Base-by-base conservation (phyloP, 208 protist genomes). In the Jaenimonas drosophilae region DNA sequence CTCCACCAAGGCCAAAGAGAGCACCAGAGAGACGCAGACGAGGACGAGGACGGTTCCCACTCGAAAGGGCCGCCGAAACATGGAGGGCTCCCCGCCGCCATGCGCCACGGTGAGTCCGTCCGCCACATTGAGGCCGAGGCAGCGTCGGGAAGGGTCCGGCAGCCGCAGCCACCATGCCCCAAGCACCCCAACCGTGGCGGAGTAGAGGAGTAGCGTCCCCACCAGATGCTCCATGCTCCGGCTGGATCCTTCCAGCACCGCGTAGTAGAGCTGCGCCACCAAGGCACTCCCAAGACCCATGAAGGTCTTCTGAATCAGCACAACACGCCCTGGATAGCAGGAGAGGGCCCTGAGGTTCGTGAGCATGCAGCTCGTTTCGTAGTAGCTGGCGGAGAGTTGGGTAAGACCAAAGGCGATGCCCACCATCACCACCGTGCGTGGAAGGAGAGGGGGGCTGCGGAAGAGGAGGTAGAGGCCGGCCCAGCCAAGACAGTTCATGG, bases 221-320 rank as follows among this genome's bases (percentile, higher is more conserved):
- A 90, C 84, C 49, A 90, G 87, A 4, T 67, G 65, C 2, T 64
- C 61, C 23, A 90, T 77, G 20, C 60, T 46, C 9, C 4, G 6
- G 33, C 65, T 59, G 1, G 26, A 37, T 14, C 46, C 59, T 41
- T 79, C 66, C 49, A 90, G 84, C 36, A 90, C 86, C 20, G 74
- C 70, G 37, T 82, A 33, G 57, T 87, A 78, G 11, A 90, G 54
- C 29, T 87, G 76, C 3, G 74, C 76, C 19, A 90, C 74, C 1
- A 90, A 42, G 3, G 76, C 74, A 49, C 69, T 86, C 30, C 81
- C 81, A 6, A 90, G 65, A 12, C 81, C 81, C 81, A 90, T 90
- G 46, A 87, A 90, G 3, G 81, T 90, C 49, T 90, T 90, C 38
- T 90, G 81, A 25, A 90, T 87, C 4, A 90, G 38, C 21, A 90